A percentile compares a stretch with the other conserved stretches of the same genome.
These are phyloP conservation scores for Colletotrichum melonis DNA, from an alignment of 2,329 filamentous ascomycete species.

Conservation along the genomic window DNA sequence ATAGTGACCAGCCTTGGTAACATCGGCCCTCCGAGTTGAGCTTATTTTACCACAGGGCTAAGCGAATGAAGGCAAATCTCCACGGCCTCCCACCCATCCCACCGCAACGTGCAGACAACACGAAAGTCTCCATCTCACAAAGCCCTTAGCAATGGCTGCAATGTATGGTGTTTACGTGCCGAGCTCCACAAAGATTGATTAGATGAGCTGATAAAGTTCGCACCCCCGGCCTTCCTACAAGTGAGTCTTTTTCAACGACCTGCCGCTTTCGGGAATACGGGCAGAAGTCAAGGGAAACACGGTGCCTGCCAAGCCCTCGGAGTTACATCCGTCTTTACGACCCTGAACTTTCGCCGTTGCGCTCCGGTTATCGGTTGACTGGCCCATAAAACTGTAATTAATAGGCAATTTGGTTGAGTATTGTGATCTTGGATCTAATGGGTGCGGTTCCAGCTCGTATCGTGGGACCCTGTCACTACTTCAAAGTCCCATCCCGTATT, in stretches of 20 bases:
- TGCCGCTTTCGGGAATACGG: constrained; percentile 15
- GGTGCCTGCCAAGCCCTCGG: constrained; percentile 1
- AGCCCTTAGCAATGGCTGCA: not conserved
- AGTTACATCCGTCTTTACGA: not conserved
- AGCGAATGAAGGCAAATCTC: not conserved
- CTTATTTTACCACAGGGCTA: not conserved
- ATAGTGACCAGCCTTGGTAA: not conserved
- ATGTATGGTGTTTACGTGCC: not conserved
- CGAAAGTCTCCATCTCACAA: not conserved
- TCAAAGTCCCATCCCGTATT: not conserved
- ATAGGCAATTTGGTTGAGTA: not conserved
- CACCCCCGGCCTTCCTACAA: not conserved
- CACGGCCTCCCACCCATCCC: not conserved
- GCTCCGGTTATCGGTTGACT: constrained; percentile 12
- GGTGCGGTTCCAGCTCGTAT: not conserved
- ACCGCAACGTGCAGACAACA: not conserved
- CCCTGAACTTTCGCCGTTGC: not conserved
- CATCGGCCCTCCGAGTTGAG: not conserved
- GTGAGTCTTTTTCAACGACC: constrained; percentile 18
- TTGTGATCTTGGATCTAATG: not conserved
- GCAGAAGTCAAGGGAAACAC: not conserved
- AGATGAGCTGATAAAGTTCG: constrained; percentile 30
- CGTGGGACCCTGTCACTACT: not conserved
- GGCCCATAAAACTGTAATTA: constrained; percentile 7
- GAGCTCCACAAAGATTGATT: constrained; percentile 24